A percentile compares a stretch with the other conserved stretches of the same genome.
These are phyloP conservation scores for Phalaenopsis hybrid DNA, from an alignment of 116 monocot genomes.

Conservation along the genomic window DNA sequence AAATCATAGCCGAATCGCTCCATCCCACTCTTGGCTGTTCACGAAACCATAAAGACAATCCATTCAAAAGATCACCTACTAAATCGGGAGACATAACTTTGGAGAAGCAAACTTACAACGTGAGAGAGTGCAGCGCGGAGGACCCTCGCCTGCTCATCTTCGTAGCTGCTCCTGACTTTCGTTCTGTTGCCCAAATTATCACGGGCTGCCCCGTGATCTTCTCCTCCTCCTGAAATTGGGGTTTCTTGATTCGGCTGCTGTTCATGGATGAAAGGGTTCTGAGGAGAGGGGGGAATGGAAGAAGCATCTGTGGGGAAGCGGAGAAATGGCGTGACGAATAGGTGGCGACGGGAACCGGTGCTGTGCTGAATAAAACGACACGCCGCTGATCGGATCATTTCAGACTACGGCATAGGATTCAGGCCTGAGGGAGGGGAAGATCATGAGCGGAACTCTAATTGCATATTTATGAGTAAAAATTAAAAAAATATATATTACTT, in stretches of 20 bases:
- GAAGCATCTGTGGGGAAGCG: slow-evolving; percentile 21
- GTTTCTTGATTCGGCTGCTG: slow-evolving; percentile 6
- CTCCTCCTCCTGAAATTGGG: neutral
- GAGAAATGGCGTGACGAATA: slow-evolving; percentile 6
- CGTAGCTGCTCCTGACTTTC: slow-evolving; percentile 31
- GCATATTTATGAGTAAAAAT: too few relatives aligned
- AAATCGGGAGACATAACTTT: neutral
- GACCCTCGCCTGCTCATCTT: slow-evolving; percentile 69
- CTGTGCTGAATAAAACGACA: neutral
- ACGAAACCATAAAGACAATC: neutral
- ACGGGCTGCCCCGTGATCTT: neutral
- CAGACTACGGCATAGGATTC: neutral
- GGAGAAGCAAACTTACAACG: slow-evolving; percentile 42
- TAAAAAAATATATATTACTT: too few relatives aligned
- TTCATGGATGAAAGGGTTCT: neutral
- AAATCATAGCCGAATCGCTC: slow-evolving; percentile 86
- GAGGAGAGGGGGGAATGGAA: slow-evolving; percentile 2
- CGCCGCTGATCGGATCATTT: slow-evolving; percentile 8
- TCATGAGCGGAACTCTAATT: too few relatives aligned
- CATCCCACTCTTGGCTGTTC: slow-evolving; percentile 62
- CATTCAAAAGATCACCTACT: neutral
- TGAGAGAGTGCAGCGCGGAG: slow-evolving; percentile 78
- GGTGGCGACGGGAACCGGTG: neutral
- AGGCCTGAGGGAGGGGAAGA: neutral
- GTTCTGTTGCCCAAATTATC: slow-evolving; percentile 4